Evolutionary conservation across 2,329 filamentous ascomycete genomes (phyloP).

Genomic region (Sarocladium brachiariae): DNA sequence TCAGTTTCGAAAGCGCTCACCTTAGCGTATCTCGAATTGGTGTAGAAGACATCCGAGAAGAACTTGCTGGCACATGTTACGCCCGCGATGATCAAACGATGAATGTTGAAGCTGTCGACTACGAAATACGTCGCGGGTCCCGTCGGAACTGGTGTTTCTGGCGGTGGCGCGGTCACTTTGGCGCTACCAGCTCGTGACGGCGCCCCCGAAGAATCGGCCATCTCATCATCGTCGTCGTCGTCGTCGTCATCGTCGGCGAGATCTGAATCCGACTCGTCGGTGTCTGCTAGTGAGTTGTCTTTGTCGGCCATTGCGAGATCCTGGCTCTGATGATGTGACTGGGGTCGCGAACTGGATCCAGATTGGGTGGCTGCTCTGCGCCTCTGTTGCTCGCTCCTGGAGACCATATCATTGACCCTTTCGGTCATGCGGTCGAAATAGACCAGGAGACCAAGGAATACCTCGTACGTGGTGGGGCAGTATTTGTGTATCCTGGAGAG

Average conservation of each 20-base stretch:
- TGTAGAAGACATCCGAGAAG: conserved; percentile 98
- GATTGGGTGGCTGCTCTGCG: conserved; percentile 24
- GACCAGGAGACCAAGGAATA: conserved; percentile 88
- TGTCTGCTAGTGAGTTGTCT: conserved; percentile 18
- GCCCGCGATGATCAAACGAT: conserved; percentile 89
- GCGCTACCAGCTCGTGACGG: conserved; percentile 18
- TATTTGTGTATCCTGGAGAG: conserved; percentile 96
- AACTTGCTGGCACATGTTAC: conserved; percentile 99
- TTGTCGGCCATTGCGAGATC: conserved; percentile 25
- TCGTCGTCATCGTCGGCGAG: conserved; percentile 31
- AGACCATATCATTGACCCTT: conserved; percentile 75
- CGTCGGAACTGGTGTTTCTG: conserved; percentile 19
- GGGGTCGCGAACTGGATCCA: conserved; percentile 6
- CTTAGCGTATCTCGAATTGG: conserved; percentile 98
- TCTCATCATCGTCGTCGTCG: conserved; percentile 25
- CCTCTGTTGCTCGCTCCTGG: conserved; percentile 55
- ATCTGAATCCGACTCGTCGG: conserved; percentile 42
- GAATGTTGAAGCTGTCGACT: conserved; percentile 98
- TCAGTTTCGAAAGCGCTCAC: conserved; percentile 40
- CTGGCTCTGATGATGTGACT: conserved; percentile 20
- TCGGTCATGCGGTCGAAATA: conserved; percentile 99
- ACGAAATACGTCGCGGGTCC: conserved; percentile 64
- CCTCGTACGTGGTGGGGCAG: conserved; percentile 96
- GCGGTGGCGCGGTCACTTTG: conserved; percentile 16
- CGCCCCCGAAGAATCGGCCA: conserved; percentile 23